Conservation (phyloP, 2,329 filamentous ascomycete species). For the Dactylellina cionopaga region DNA sequence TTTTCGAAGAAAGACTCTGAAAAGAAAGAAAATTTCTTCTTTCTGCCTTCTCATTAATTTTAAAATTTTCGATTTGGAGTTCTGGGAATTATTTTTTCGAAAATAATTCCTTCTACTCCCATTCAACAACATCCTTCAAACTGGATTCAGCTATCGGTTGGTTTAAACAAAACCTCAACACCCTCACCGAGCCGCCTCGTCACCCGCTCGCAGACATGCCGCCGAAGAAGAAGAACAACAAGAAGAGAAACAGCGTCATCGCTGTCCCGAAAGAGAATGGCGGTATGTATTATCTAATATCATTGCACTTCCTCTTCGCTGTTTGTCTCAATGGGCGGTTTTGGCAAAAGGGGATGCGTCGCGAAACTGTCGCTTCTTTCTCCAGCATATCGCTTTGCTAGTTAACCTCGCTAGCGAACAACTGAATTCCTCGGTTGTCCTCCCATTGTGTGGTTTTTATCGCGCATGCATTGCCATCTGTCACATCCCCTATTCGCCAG, state of each 20-base stretch:
- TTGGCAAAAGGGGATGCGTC: neutral
- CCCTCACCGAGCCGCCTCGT: conserved; percentile 24
- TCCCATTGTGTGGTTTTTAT: conserved; percentile 14
- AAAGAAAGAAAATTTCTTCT: conserved; percentile 22
- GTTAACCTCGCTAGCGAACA: no score
- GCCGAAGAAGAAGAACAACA: conserved; percentile 41
- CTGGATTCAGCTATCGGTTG: conserved; percentile 51
- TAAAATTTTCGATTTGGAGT: conserved; percentile 28
- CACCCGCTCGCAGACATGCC: conserved; percentile 23
- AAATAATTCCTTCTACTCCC: conserved; percentile 52
- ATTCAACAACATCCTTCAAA: conserved; percentile 31
- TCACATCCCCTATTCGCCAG: conserved; percentile 33
- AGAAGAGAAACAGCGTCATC: conserved; percentile 45
- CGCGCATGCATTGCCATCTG: conserved; percentile 52
- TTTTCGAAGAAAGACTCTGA: conserved; percentile 6
- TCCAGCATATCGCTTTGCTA: no score
- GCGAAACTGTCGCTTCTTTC: conserved; percentile 2
- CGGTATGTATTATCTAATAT: conserved; percentile 16
- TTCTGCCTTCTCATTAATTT: neutral
- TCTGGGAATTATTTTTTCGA: conserved; percentile 44
- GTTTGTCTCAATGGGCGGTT: neutral
- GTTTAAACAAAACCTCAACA: conserved; percentile 49
- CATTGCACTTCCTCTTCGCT: neutral
- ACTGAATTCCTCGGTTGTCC: conserved; percentile 24
- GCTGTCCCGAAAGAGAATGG: conserved; percentile 41